These are phyloP conservation scores for Clonostachys rhizophaga DNA, from an alignment of 2,329 filamentous ascomycete genomes.

Conservation along the genomic window DNA sequence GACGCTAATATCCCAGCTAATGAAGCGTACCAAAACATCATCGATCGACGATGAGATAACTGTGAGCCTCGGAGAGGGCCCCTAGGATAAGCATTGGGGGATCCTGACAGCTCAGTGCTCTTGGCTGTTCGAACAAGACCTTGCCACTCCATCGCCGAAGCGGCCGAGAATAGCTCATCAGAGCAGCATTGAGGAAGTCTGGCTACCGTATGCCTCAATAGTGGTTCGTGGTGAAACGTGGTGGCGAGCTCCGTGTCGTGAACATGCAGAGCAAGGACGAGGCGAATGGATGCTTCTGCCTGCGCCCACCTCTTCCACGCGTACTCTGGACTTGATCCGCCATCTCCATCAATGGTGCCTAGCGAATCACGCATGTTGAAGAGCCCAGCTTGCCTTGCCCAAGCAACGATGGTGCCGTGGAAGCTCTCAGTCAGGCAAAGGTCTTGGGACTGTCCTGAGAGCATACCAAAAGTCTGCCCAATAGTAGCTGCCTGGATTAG, in stretches of 20 bases:
- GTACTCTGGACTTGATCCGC: neutral
- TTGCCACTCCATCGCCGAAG: too few relatives aligned
- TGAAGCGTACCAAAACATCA: too few relatives aligned
- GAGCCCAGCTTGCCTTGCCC: slow-evolving; percentile 2
- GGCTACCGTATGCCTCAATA: neutral
- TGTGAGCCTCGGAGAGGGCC: too few relatives aligned
- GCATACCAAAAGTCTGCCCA: slow-evolving; percentile 1
- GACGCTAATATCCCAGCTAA: too few relatives aligned
- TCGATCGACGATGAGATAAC: too few relatives aligned
- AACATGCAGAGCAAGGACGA: slow-evolving; percentile 1
- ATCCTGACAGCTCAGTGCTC: too few relatives aligned
- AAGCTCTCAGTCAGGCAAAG: neutral
- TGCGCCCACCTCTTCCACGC: slow-evolving; percentile 1
- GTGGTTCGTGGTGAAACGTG: slow-evolving; percentile 1
- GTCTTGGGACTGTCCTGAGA: neutral
- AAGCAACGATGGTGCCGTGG: neutral
- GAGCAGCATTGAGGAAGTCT: neutral
- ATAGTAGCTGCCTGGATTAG: neutral
- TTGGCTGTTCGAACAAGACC: too few relatives aligned
- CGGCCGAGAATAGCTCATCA: slow-evolving; percentile 1
- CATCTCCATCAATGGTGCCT: neutral
- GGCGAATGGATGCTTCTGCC: neutral
- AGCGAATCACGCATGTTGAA: neutral
- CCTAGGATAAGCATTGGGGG: too few relatives aligned
- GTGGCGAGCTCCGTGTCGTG: neutral